Evolutionary conservation across 495 filamentous ascomycete species (phyloP).

Genomic region (Rusavskia elegans): DNA sequence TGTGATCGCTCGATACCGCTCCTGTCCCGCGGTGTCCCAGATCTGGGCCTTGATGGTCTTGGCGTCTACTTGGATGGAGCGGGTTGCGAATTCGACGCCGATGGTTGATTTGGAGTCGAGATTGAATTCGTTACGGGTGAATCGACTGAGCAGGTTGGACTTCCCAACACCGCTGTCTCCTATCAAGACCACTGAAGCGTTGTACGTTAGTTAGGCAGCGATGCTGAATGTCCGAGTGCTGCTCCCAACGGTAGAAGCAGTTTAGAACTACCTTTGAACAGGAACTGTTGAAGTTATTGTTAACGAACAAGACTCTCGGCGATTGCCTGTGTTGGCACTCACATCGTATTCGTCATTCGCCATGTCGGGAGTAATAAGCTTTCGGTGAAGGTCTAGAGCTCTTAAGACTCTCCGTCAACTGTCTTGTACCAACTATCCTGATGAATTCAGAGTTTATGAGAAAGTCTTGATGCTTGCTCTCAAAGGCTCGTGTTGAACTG

Average conservation of each 20-base stretch:
- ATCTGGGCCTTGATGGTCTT: constrained; percentile 99
- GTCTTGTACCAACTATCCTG: no score
- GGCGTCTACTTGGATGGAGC: constrained; percentile 95
- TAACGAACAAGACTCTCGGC: constrained; percentile 4
- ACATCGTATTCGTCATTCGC: constrained; percentile 99
- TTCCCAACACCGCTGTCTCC: constrained; percentile 99
- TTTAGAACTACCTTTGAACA: constrained; percentile 76
- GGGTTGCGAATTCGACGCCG: constrained; percentile 97
- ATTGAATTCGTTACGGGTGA: constrained; percentile 99
- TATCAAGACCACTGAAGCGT: constrained; percentile 73
- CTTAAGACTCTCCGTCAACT: background rate
- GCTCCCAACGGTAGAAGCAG: no score
- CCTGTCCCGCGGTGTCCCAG: constrained; percentile 99
- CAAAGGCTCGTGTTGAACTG: no score
- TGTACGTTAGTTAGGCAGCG: constrained; percentile 12
- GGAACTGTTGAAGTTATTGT: constrained; percentile 48
- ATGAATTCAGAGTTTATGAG: background rate
- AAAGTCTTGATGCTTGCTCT: no score
- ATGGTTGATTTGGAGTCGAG: constrained; percentile 99
- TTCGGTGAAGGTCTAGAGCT: background rate
- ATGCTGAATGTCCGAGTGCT: background rate
- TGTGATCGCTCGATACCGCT: constrained; percentile 97
- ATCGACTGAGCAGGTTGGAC: constrained; percentile 97
- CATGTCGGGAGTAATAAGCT: constrained; percentile 38
- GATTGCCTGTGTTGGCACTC: constrained; percentile 25